Conservation (phyloP, 1,284 basidiomycete genomes). For the Ustilago nuda region DNA sequence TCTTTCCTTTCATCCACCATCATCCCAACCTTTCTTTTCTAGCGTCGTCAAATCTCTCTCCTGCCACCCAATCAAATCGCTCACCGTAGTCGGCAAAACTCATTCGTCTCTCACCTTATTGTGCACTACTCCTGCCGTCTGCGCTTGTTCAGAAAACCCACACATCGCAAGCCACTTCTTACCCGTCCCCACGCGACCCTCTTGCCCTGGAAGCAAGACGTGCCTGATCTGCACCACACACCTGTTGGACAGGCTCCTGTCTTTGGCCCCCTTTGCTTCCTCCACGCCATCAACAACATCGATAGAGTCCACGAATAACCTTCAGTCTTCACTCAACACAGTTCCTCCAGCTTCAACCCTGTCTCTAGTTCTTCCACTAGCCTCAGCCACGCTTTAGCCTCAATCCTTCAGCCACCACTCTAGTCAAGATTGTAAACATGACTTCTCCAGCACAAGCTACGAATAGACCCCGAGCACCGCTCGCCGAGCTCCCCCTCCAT, state of each 20-base stretch:
- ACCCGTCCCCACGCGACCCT: background rate
- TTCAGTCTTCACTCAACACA: no score
- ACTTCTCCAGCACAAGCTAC: constrained; percentile 16
- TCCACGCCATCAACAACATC: no score
- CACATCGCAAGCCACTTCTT: background rate
- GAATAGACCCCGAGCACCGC: constrained; percentile 22
- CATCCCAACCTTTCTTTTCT: constrained; percentile 6
- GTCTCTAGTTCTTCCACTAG: no score
- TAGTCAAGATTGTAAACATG: constrained; percentile 11
- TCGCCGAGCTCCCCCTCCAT: constrained; percentile 45
- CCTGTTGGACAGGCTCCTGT: background rate
- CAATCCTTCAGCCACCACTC: background rate
- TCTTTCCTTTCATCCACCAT: constrained; percentile 19
- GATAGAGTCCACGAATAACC: no score
- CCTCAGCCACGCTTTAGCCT: background rate
- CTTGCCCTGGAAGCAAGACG: background rate
- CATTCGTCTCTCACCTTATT: background rate
- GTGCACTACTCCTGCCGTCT: no score
- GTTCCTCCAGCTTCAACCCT: no score
- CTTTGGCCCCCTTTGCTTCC: background rate
- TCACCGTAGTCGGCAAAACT: background rate
- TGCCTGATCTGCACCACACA: background rate
- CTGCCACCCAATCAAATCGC: background rate
- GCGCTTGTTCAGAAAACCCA: background rate
- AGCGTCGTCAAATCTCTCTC: background rate